Evolutionary conservation across 805 yeast species (phyloP).

Genomic region (Debaryomyces tyrocola): DNA sequence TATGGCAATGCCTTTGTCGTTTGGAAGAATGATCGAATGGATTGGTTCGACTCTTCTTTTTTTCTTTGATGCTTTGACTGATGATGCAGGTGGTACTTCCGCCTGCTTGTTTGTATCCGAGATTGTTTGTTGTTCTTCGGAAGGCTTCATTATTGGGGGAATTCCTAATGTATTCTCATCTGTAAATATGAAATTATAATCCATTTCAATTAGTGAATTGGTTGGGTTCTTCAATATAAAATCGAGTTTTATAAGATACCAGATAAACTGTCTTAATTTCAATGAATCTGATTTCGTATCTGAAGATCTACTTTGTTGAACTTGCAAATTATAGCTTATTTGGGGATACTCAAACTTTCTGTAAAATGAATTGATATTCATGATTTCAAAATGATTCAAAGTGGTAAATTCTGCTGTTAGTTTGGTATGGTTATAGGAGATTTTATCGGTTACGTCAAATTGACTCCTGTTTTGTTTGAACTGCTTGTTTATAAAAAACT

Average conservation of each 20-base stretch:
- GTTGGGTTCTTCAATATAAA: conserved; percentile 12
- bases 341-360: conserved; percentile 22
- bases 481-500: conserved; percentile 24
- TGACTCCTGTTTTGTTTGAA: conserved; percentile 1
- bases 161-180: conserved; percentile 4
- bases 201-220: conserved; percentile 9
- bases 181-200: conserved; percentile 10
- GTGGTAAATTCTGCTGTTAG: conserved; percentile 1
- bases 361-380: conserved; percentile 18
- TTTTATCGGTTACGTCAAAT: conserved; percentile 6
- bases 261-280: conserved; percentile 27
- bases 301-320: neutral
- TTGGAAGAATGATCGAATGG: conserved; percentile 13
- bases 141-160: neutral
- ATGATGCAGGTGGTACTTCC: neutral
- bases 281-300: conserved; percentile 19
- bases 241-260: conserved; percentile 29
- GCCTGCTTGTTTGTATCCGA: neutral
- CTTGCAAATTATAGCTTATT: conserved; percentile 7
- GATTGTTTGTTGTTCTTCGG: neutral
- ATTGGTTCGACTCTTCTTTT: neutral
- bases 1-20: conserved; percentile 20
- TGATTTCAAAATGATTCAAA: conserved; percentile 25
- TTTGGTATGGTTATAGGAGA: conserved; percentile 9
- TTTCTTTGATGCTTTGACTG: neutral